These are phyloP conservation scores for Daldinia eschscholtzii DNA, from an alignment of 2,329 filamentous ascomycete species.

Conservation along the genomic window DNA sequence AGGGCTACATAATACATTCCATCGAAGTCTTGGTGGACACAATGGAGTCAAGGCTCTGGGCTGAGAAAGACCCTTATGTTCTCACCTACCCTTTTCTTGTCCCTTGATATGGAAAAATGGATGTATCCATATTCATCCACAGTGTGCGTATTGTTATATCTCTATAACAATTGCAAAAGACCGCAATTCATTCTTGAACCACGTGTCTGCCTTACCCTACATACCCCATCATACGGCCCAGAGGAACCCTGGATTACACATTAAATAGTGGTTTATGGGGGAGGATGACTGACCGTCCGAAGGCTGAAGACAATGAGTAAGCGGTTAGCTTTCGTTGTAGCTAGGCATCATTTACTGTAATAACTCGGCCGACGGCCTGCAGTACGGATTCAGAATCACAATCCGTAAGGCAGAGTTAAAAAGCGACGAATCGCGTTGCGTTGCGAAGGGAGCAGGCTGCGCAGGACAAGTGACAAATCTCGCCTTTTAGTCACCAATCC, in stretches of 20 bases:
- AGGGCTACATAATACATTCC: constrained; percentile 9
- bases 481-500: constrained; percentile 13
- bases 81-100: background rate
- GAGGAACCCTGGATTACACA: background rate
- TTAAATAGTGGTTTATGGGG: background rate
- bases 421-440: constrained; percentile 17
- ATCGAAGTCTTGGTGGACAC: background rate
- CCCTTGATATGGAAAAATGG: too few relatives aligned
- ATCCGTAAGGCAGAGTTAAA: background rate
- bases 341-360: background rate
- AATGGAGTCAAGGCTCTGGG: constrained; percentile 1
- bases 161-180: background rate
- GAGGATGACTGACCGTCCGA: background rate
- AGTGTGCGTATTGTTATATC: background rate
- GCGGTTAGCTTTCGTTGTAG: background rate
- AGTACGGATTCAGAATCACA: background rate
- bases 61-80: constrained; percentile 14
- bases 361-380: background rate
- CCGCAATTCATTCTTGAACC: background rate
- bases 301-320: constrained; percentile 3
- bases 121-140: background rate
- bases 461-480: constrained; percentile 13
- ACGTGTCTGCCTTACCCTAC: background rate
- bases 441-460: constrained; percentile 13
- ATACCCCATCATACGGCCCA: background rate